phyloP scores from a whole-genome alignment of 352 stramenopile genomes.

The Pythium rishiriense region DNA sequence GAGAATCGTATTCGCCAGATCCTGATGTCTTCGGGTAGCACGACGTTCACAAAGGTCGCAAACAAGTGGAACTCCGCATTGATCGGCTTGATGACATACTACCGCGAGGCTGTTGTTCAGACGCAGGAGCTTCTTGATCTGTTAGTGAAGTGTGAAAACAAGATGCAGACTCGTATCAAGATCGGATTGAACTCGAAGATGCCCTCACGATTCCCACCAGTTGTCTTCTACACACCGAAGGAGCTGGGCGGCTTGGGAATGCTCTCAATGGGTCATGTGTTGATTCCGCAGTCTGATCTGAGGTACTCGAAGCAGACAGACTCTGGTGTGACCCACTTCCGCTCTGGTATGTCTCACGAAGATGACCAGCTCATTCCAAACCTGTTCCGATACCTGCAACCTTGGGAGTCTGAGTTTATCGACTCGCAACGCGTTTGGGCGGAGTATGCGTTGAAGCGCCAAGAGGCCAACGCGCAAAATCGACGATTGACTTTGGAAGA shows the following conservation, averaged over 20 bases:
- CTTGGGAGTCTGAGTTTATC: slow-evolving; percentile 99
- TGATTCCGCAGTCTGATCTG: slow-evolving; percentile 99
- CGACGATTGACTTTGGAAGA: slow-evolving; percentile 98
- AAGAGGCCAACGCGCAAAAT: slow-evolving; percentile 99
- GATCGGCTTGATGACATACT: slow-evolving; percentile 99
- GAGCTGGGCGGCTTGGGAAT: slow-evolving; percentile 99
- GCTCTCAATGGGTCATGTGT: slow-evolving; percentile 99
- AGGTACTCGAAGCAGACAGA: slow-evolving; percentile 99
- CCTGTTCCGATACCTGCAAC: slow-evolving; percentile 99
- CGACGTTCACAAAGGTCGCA: slow-evolving; percentile 99
- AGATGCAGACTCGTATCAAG: slow-evolving; percentile 99
- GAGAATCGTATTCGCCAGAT: slow-evolving; percentile 99
- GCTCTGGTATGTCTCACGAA: slow-evolving; percentile 96
- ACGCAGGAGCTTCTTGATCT: slow-evolving; percentile 99
- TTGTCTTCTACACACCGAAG: slow-evolving; percentile 99
- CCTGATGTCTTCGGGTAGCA: slow-evolving; percentile 99
- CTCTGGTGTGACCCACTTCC: slow-evolving; percentile 99
- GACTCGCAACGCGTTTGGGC: slow-evolving; percentile 99
- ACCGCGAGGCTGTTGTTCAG: slow-evolving; percentile 98
- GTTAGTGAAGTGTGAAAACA: slow-evolving; percentile 99
- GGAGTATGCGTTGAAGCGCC: slow-evolving; percentile 99
- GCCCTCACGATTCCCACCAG: slow-evolving; percentile 98
- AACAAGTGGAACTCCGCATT: slow-evolving; percentile 99
- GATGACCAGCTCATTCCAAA: slow-evolving; percentile 99
- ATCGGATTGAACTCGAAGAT: slow-evolving; percentile 99